These are phyloP conservation scores for Mortierella claussenii DNA, from an alignment of 192 early-diverging fungal species.

Conservation along the genomic window DNA sequence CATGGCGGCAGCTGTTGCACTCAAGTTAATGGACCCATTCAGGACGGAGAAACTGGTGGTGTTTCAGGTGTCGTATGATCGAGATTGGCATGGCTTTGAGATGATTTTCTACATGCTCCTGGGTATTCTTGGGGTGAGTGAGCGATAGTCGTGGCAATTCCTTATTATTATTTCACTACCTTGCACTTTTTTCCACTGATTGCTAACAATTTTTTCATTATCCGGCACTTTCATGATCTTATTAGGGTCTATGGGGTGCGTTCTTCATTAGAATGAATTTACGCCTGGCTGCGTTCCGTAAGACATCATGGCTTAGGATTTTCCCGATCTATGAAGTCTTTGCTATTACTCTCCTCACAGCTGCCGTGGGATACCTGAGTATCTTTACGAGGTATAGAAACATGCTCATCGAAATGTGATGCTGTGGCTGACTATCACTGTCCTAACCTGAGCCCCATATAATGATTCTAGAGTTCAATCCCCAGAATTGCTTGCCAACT, in stretches of 20 bases:
- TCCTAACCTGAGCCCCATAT: too few species aligned
- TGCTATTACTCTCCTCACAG: slow-evolving; percentile 75
- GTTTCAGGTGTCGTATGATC: slow-evolving; percentile 89
- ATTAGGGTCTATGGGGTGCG: slow-evolving; percentile 86
- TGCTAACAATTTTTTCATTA: neutral
- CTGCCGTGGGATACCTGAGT: slow-evolving; percentile 79
- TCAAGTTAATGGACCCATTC: slow-evolving; percentile 83
- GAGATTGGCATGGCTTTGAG: slow-evolving; percentile 94
- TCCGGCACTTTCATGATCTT: neutral
- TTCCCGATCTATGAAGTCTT: slow-evolving; percentile 83
- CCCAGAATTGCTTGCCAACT: slow-evolving; percentile 84
- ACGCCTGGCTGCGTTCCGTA: slow-evolving; percentile 75
- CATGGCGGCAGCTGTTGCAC: slow-evolving; percentile 84
- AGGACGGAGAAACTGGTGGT: slow-evolving; percentile 85
- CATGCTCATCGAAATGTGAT: too few species aligned
- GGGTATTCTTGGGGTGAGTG: slow-evolving; percentile 80
- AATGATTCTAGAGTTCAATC: slow-evolving; percentile 81
- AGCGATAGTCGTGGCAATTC: neutral
- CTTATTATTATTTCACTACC: slow-evolving; percentile 5
- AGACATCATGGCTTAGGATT: slow-evolving; percentile 72
- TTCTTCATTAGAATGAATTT: slow-evolving; percentile 81
- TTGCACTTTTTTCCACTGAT: too few species aligned
- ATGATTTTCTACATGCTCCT: slow-evolving; percentile 85
- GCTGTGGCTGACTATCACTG: too few species aligned
- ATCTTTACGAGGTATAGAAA: slow-evolving; percentile 84